Evolutionary conservation across 2,329 filamentous ascomycete genomes (phyloP).

Genomic region (Thelonectria rubi): DNA sequence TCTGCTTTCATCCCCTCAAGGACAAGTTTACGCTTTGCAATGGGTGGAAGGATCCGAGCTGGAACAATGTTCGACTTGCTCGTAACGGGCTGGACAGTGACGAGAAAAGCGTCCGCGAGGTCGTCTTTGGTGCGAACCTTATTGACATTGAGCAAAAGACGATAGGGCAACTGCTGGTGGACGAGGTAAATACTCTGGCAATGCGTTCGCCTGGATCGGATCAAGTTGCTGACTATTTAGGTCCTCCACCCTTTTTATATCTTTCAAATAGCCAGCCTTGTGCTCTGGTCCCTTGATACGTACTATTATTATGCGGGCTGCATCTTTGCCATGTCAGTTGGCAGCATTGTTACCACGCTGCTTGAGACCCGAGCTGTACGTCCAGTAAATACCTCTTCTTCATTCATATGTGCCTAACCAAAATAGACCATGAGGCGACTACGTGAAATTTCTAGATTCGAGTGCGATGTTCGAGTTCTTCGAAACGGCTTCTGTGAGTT

Average conservation of each 20-base stretch:
- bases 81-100: slow-evolving; percentile 86
- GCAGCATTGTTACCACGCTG: slow-evolving; percentile 89
- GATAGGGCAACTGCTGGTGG: slow-evolving; percentile 80
- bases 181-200: slow-evolving; percentile 69
- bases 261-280: slow-evolving; percentile 92
- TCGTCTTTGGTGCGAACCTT: slow-evolving; percentile 87
- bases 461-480: slow-evolving; percentile 93
- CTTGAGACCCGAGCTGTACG: slow-evolving; percentile 85
- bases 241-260: slow-evolving; percentile 98
- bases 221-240: slow-evolving; percentile 48
- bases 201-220: not conserved
- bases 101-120: slow-evolving; percentile 82
- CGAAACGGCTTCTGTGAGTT: slow-evolving; percentile 89
- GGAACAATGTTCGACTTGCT: slow-evolving; percentile 80
- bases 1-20: slow-evolving; percentile 87
- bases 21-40: slow-evolving; percentile 89
- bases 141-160: slow-evolving; percentile 96
- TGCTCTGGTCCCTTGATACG: slow-evolving; percentile 93
- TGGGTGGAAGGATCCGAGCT: slow-evolving; percentile 93
- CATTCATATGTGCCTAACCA: slow-evolving; percentile 13
- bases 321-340: slow-evolving; percentile 93
- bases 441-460: slow-evolving; percentile 90
- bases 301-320: slow-evolving; percentile 98
- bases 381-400: slow-evolving; percentile 25
- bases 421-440: slow-evolving; percentile 84